phyloP scores from a whole-genome alignment of 768 basidiomycete species.

The Phallus indusiatus region DNA sequence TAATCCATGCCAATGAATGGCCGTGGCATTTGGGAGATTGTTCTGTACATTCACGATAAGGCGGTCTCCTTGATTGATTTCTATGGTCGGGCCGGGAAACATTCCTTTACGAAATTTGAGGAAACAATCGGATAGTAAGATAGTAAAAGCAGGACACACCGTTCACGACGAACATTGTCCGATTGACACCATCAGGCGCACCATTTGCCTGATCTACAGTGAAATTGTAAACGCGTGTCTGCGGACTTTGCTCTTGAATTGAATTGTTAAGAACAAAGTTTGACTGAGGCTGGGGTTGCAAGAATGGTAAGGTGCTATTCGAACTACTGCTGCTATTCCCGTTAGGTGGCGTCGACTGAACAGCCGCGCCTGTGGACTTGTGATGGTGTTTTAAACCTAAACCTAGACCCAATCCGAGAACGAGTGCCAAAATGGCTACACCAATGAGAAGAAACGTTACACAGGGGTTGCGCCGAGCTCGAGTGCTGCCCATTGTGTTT shows the following conservation, averaged over 20 bases:
- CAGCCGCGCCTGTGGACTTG: not conserved
- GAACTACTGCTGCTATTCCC: not conserved
- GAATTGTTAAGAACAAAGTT: not conserved
- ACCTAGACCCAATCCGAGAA: constrained; percentile 13
- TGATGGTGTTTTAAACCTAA: constrained; percentile 8
- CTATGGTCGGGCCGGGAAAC: constrained; percentile 30
- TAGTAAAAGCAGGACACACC: constrained; percentile 16
- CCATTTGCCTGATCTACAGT: constrained; percentile 29
- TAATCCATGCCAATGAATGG: constrained; percentile 28
- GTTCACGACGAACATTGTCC: constrained; percentile 39
- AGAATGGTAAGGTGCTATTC: not conserved
- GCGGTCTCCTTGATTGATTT: constrained; percentile 28
- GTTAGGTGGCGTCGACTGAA: not conserved
- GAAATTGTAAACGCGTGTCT: constrained; percentile 36
- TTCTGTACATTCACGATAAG: constrained; percentile 29
- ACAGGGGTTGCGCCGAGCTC: not conserved
- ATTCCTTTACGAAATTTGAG: constrained; percentile 12
- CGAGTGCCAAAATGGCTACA: constrained; percentile 1
- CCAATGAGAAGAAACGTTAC: constrained; percentile 6
- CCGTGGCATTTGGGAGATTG: constrained; percentile 23
- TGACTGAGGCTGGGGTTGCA: not conserved
- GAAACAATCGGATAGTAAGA: not conserved
- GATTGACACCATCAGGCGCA: constrained; percentile 32
- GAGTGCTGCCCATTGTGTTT: not conserved
- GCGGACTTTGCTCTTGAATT: constrained; percentile 16